Evolutionary conservation across 805 yeast species (phyloP).

Genomic region (Brettanomyces custersianus): DNA sequence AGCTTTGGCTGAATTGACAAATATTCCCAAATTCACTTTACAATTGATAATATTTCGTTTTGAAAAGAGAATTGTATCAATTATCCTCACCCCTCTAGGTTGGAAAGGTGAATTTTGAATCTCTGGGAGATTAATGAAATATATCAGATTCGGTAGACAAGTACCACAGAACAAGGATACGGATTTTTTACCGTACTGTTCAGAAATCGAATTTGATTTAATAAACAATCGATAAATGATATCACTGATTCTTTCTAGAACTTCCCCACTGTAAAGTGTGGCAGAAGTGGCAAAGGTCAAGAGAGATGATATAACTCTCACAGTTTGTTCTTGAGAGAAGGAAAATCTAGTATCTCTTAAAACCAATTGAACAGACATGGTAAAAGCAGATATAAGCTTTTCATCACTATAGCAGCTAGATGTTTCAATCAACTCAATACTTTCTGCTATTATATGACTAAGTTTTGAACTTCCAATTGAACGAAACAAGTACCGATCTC

Average conservation of each 20-base stretch:
- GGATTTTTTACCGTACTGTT: constrained; percentile 19
- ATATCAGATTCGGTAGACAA: constrained; percentile 17
- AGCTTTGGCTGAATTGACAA: constrained; percentile 19
- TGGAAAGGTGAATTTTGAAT: background rate
- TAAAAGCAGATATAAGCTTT: constrained; percentile 14
- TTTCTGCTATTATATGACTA: constrained; percentile 26
- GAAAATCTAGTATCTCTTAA: constrained; percentile 9
- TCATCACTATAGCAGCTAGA: constrained; percentile 14
- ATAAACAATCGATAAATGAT: too few species aligned
- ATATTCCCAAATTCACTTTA: constrained; percentile 22
- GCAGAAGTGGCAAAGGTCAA: constrained; percentile 3
- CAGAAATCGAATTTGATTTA: constrained; percentile 15
- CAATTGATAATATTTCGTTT: constrained; percentile 18
- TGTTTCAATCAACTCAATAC: constrained; percentile 15
- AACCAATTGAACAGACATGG: constrained; percentile 10
- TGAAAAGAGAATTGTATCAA: constrained; percentile 21
- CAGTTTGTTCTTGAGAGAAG: constrained; percentile 21
- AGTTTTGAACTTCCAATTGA: constrained; percentile 35
- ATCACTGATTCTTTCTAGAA: too few species aligned
- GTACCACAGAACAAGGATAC: constrained; percentile 17
- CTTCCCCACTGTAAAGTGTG: constrained; percentile 1
- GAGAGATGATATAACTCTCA: constrained; percentile 12
- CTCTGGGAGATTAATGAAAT: constrained; percentile 2
- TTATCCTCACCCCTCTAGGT: constrained; percentile 9
- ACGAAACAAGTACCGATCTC: too few species aligned